phyloP scores from a whole-genome alignment of 2,329 filamentous ascomycete genomes.

The Ophiocordyceps camponoti-floridani region DNA sequence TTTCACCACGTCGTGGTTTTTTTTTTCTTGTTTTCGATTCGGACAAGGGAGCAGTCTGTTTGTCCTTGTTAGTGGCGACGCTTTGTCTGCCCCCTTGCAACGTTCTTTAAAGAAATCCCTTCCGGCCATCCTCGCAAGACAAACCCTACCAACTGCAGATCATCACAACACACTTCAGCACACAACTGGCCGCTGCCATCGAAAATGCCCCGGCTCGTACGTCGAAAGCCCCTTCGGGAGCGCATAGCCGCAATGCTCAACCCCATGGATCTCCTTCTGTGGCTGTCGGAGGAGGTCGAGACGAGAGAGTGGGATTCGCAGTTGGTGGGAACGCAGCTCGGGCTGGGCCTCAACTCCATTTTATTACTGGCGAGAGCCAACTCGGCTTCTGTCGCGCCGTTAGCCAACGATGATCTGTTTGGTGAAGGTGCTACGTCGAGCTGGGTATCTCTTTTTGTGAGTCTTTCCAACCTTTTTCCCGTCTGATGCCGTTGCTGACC shows the following conservation, averaged over 20 bases:
- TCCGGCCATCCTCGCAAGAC: neutral
- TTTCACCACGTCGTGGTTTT: neutral
- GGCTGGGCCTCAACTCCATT: conserved; percentile 56
- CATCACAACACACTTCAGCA: neutral
- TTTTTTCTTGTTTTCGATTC: neutral
- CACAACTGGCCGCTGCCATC: neutral
- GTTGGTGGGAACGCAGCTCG: conserved; percentile 56
- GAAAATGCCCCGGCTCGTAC: conserved; percentile 60
- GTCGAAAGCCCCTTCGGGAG: conserved; percentile 60
- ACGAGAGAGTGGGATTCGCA: conserved; percentile 82
- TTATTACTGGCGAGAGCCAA: conserved; percentile 77
- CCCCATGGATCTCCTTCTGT: conserved; percentile 76
- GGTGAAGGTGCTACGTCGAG: conserved; percentile 46
- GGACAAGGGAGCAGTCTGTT: too few species aligned
- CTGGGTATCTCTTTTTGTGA: conserved; percentile 42
- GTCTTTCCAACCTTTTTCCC: conserved; percentile 7
- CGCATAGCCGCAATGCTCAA: conserved; percentile 69
- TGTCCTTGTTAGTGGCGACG: neutral
- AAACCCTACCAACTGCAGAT: neutral
- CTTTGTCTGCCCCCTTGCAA: neutral
- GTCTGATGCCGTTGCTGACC: neutral
- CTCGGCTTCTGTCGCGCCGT: conserved; percentile 30
- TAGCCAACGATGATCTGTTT: conserved; percentile 65
- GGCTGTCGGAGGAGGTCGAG: conserved; percentile 84
- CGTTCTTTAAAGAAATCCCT: neutral